Evolutionary conservation across 306 rosid genomes (phyloP).

Genomic region (Glycine soja): DNA sequence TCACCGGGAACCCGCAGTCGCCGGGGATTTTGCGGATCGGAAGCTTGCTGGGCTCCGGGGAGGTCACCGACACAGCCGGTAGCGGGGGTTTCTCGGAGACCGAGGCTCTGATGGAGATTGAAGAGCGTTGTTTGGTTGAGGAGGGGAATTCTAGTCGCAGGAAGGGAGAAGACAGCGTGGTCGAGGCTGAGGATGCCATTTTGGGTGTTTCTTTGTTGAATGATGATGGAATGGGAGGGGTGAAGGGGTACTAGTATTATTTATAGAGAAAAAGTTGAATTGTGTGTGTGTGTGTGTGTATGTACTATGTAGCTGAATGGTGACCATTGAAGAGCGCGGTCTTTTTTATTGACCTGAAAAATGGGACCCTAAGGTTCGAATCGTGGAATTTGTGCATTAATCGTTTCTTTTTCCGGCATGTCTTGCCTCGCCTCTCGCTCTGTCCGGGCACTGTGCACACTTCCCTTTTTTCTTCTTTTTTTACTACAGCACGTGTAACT

Average conservation of each 20-base stretch:
- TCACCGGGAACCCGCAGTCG: conserved; percentile 69
- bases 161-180: conserved; percentile 46
- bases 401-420: neutral
- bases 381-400: neutral
- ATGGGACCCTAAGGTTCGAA: neutral
- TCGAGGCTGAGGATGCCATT: conserved; percentile 57
- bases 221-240: neutral
- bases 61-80: conserved; percentile 36
- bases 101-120: conserved; percentile 55
- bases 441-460: neutral
- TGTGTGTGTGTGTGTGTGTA: no score
- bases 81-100: conserved; percentile 61
- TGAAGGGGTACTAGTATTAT: neutral
- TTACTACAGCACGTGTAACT: no score
- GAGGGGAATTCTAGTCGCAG: conserved; percentile 54
- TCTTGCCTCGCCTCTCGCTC: neutral
- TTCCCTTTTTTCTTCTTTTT: no score
- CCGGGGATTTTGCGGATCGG: conserved; percentile 87
- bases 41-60: conserved; percentile 48
- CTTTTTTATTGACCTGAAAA: conserved; percentile 18
- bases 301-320: no score
- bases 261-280: conserved; percentile 6
- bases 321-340: conserved; percentile 4
- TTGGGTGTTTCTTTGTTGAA: neutral
- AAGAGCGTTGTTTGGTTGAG: conserved; percentile 8